Conservation (phyloP, 306 rosid species). For the Ormosia emarginata region DNA sequence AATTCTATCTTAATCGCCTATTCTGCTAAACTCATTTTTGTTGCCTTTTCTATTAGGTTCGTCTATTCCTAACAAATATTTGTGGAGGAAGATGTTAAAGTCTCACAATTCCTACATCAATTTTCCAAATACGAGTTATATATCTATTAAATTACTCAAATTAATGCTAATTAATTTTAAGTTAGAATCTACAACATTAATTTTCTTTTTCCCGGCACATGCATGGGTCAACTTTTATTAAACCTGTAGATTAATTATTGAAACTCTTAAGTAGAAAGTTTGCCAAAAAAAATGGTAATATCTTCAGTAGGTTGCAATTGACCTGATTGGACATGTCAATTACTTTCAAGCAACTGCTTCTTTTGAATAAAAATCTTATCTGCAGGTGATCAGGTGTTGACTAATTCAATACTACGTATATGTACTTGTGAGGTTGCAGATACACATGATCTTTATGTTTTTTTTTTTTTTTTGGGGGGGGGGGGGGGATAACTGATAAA, state of each 20-base stretch:
- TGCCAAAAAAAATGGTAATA: not conserved
- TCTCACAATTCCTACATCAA: too few relatives aligned
- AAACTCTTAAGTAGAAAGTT: not conserved
- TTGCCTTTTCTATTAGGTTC: too few relatives aligned
- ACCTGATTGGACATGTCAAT: constrained; percentile 5
- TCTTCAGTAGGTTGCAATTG: not conserved
- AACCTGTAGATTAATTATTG: not conserved
- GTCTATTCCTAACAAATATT: too few relatives aligned
- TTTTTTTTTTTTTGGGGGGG: not conserved
- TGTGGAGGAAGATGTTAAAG: too few relatives aligned
- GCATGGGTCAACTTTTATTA: constrained; percentile 40
- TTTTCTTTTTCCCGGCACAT: constrained; percentile 25
- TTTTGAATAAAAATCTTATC: constrained; percentile 6
- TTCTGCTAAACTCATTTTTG: too few relatives aligned
- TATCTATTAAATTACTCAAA: too few relatives aligned
- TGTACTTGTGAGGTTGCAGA: not conserved
- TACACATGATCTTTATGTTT: not conserved
- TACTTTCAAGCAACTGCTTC: constrained; percentile 14
- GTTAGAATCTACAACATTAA: too few relatives aligned
- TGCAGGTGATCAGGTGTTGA: constrained; percentile 1
- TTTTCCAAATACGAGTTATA: too few relatives aligned
- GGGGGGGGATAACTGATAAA: not conserved
- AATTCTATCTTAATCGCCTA: too few relatives aligned
- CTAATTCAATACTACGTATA: not conserved
- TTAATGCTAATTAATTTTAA: too few relatives aligned